Base-by-base conservation (phyloP, 2,329 filamentous ascomycete species). In the Fusarium cyanostomum region DNA sequence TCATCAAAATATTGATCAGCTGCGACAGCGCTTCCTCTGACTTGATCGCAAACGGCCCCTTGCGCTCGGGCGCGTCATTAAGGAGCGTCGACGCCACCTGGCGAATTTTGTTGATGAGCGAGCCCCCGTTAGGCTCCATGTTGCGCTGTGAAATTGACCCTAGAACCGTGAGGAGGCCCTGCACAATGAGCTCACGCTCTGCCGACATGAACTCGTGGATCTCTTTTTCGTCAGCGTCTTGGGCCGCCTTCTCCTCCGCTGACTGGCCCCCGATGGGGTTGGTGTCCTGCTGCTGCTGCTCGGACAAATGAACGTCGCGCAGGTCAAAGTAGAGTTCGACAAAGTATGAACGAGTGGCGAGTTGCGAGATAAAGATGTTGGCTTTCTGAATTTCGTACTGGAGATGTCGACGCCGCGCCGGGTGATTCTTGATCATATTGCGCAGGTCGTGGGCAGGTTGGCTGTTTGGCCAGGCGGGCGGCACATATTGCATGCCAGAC, bases 301-400 rank as follows among this genome's bases (percentile, higher is more conserved):
- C 78, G 15, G 79, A 73, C 37, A 85, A 77, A 68, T 89, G 86
- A 1, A 88, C 85, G 50, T 93, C 90, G 33, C 88, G 86, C 2
- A 95, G 81, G 67, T 88, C 88, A 75, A 92, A 92, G 77, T 94
- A 96, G 64, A 93, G 89, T 74, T 96, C 92, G 1, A 96, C 92
- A 54, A 94, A 87, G 73, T 92, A 94, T 0, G 91, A 94, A 21
- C 93, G 85, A 0, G 92, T 96, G 3, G 89, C 88, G 9, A 97
- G 81, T 70, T 93, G 90, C 7, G 90, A 94, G 3, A 89, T 87
- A 72, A 94, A 92, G 34, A 97, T 91, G 74, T 96, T 96, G 7
- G 92, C 91, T 73, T 96, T 96, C 74, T 96, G 92, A 27, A 97
- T 95, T 76, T 96, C 93, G 66, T 89, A 92, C 72, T 95, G 92